phyloP scores from a whole-genome alignment of 495 filamentous ascomycete genomes.

The Copromyces sp. region DNA sequence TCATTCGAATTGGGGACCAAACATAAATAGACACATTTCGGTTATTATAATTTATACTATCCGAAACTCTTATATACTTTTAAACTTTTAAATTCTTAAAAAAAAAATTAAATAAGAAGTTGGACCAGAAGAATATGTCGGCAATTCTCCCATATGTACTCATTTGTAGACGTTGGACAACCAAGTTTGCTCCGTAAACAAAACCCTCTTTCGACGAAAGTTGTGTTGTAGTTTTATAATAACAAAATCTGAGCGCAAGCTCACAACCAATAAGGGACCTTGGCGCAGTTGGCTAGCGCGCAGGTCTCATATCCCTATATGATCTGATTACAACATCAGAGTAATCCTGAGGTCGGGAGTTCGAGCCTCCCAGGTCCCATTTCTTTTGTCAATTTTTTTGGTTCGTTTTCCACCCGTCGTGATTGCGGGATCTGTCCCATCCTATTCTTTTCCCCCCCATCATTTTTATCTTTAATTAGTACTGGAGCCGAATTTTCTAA shows the following conservation, averaged over 20 bases:
- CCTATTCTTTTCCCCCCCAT: neutral
- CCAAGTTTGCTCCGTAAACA: neutral
- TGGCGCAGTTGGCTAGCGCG: slow-evolving; percentile 15
- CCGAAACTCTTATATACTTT: too few relatives aligned
- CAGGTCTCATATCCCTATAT: slow-evolving; percentile 10
- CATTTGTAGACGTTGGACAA: too few relatives aligned
- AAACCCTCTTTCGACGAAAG: neutral
- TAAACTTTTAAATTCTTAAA: too few relatives aligned
- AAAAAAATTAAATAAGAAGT: too few relatives aligned
- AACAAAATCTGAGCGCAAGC: too few relatives aligned
- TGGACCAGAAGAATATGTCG: too few relatives aligned
- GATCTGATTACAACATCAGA: slow-evolving; percentile 11
- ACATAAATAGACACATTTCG: too few relatives aligned
- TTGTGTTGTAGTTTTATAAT: neutral
- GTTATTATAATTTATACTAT: too few relatives aligned
- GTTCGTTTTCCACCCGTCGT: neutral
- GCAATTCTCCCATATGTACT: neutral
- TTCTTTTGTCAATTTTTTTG: slow-evolving; percentile 1
- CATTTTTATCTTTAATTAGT: neutral
- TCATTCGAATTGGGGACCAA: too few relatives aligned
- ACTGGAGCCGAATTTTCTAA: neutral
- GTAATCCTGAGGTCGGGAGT: slow-evolving; percentile 15
- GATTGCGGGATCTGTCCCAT: neutral
- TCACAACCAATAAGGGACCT: neutral
- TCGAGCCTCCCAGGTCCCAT: slow-evolving; percentile 14